These are phyloP conservation scores for Trichomonas gallinae DNA, from an alignment of 208 protist species.

Conservation along the genomic window DNA sequence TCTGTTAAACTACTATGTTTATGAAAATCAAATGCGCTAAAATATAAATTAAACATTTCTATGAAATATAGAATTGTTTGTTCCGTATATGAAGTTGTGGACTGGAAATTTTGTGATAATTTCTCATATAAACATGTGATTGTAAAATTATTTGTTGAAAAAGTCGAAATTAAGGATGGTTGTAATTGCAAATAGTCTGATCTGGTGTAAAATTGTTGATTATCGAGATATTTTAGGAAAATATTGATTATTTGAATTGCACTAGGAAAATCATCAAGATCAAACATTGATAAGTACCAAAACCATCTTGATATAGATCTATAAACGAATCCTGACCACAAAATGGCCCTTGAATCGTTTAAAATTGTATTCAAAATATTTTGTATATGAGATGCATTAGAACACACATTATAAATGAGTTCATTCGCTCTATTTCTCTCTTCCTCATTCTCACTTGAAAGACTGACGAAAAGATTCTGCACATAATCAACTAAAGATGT, in stretches of 20 bases:
- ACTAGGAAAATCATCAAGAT: background rate
- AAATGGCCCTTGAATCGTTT: background rate
- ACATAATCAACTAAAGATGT: background rate
- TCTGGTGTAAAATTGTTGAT: background rate
- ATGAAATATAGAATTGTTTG: background rate
- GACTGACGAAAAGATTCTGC: background rate
- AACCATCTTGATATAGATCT: background rate
- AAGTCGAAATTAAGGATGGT: background rate
- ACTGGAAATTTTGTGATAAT: background rate
- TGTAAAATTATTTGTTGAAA: background rate
- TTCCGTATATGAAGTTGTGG: background rate
- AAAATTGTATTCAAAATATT: background rate
- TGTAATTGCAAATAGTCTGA: background rate
- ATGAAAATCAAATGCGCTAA: background rate
- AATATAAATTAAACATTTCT: background rate
- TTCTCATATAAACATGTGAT: background rate
- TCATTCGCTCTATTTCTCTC: background rate
- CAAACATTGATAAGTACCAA: background rate
- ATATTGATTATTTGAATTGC: background rate
- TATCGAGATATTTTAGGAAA: background rate
- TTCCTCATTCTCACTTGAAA: background rate
- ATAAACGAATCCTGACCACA: background rate
- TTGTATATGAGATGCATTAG: background rate
- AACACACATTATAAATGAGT: background rate
- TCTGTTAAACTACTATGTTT: background rate